Base-by-base conservation (phyloP, 441 rosid genomes). In the Erodium moschatum region DNA sequence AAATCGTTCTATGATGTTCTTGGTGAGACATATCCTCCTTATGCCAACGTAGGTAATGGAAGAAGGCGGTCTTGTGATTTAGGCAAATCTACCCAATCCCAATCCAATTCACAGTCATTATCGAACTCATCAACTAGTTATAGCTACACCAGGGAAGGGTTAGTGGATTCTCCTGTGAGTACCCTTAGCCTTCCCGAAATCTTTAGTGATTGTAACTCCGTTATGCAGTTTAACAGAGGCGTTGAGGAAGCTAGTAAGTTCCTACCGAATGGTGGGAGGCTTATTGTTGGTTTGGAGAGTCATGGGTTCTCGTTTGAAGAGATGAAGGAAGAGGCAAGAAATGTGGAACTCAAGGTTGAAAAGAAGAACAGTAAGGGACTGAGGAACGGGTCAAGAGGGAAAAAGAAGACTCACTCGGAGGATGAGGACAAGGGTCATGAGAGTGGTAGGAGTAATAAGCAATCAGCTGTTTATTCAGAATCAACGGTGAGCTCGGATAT, bases 231-330 rank as follows among this genome's bases (percentile, higher is more conserved):
- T 65, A 80, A 70, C 46, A 78, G 67, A 70, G 81, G 81, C 35
- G 48, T 80, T 38, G 82, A 82, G 75, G 86, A 82, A 74, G 85
- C 79, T 0, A 80, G 85, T 66, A 80, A 73, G 73, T 80, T 82
- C 72, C 81, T 82, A 29, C 85, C 85, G 0, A 74, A 69, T 40
- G 71, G 63, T 11, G 60, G 69, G 24, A 67, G 12, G 65, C 74
- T 70, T 24, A 68, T 72, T 70, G 33, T 56, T 42, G 52, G 72
- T 76, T 40, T 72, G 24, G 73, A 69, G 69, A 72, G 27, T 19
- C 72, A 69, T 38, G 77, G 79, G 6, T 52, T 76, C 68, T 74
- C 67, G 44, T 69, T 64, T 62, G 74, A 77, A 58, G 79, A 74
- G 42, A 29, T 65, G 52, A 73, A 67, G 38, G 71, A 71, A 64